Base-by-base conservation (phyloP, 129 eudicot genomes). In the Logfia minima region DNA sequence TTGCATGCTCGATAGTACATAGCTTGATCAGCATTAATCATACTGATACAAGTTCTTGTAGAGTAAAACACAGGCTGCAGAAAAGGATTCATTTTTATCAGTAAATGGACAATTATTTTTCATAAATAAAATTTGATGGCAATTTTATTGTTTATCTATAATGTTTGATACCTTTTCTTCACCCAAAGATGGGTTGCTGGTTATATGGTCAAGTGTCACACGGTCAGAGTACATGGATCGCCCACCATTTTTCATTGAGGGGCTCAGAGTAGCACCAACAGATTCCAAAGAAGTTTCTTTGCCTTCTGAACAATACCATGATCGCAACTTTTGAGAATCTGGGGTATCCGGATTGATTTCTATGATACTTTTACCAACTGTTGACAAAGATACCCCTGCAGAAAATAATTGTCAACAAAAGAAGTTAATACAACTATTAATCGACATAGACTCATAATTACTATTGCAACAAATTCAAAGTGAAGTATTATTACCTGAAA, bases 1-100 rank as follows among this genome's bases (percentile, higher is more conserved):
- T 91, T 94, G 86, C 99, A 94, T 39, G 99, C 99, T 37, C 90
- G 88, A 75, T 94, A 94, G 84, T 87, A 94, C 92, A 94, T 87
- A 6, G 92, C 45, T 62, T 94, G 99, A 77, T 91, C 99, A 21
- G 90, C 83, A 68, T 85, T 91, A 24, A 94, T 89, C 69, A 83
- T 72, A 77, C 93, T 94, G 75, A 94, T 76, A 72, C 81, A 86
- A 21, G 92, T 97, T 59, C 89, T 88, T 10, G 83, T 64, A 79
- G 73, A 86, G 80, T 79, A 91, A 70, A 84, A 94, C 48, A 75
- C 90, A 69, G 97, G 97, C 99, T 94, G 96, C 71, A 29, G 16
- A 77, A 66, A 59, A 41, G 41, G 71, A 4, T 31, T 10, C 14
- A 77, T 11, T 51, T 5, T 43, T 32, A 19, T n/a, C 5, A 39